Evolutionary conservation across 2,329 filamentous ascomycete species (phyloP).

Genomic region (Tolypocladium tundrense): DNA sequence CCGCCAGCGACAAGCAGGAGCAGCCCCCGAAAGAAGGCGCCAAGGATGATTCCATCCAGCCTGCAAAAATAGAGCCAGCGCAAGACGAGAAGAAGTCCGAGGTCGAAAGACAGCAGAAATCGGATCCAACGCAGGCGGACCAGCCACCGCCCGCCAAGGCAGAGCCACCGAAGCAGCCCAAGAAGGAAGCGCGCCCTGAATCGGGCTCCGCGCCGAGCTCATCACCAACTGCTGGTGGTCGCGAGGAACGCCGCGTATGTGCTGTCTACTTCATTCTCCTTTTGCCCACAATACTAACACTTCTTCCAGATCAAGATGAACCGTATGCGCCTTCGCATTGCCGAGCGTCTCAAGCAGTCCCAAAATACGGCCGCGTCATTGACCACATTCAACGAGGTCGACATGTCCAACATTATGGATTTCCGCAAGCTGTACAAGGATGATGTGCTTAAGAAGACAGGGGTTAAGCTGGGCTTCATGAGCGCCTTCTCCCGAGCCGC

Average conservation of each 20-base stretch:
- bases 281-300: background rate
- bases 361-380: constrained; percentile 96
- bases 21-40: constrained; percentile 14
- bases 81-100: constrained; percentile 11
- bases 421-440: constrained; percentile 98
- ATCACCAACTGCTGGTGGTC: constrained; percentile 45
- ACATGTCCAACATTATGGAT: constrained; percentile 97
- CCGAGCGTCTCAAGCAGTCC: constrained; percentile 96
- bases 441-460: constrained; percentile 88
- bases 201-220: constrained; percentile 5
- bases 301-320: constrained; percentile 94
- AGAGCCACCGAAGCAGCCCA: constrained; percentile 11
- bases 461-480: constrained; percentile 99
- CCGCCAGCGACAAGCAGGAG: constrained; percentile 27
- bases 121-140: constrained; percentile 27
- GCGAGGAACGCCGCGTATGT: constrained; percentile 80
- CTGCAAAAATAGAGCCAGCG: constrained; percentile 10
- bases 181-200: constrained; percentile 15
- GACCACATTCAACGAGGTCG: constrained; percentile 98
- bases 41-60: constrained; percentile 14
- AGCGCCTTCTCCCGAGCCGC: constrained; percentile 88
- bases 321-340: constrained; percentile 94
- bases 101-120: constrained; percentile 15
- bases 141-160: constrained; percentile 14
- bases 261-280: background rate